phyloP scores from a whole-genome alignment of 345 rosid species.

The Laguncularia racemosa region DNA sequence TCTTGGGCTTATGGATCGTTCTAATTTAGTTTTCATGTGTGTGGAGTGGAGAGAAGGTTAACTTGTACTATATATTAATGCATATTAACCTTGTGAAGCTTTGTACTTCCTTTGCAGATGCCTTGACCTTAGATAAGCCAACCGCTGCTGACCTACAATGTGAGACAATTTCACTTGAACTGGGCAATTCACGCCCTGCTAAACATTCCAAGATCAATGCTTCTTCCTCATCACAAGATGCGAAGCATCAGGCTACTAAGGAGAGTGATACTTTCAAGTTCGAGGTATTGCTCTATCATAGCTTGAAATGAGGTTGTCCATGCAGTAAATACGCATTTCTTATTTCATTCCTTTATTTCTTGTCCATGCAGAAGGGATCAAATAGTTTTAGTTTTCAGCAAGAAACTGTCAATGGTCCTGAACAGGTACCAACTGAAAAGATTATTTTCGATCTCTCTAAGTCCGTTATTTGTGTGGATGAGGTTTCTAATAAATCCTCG shows the following conservation, averaged over 20 bases:
- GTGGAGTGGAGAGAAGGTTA: too few species aligned
- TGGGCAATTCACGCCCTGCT: conserved; percentile 6
- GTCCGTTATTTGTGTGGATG: conserved; percentile 11
- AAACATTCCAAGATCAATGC: conserved; percentile 6
- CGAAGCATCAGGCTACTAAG: conserved; percentile 5
- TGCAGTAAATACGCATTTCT: not conserved
- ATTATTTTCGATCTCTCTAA: conserved; percentile 18
- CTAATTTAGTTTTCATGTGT: too few species aligned
- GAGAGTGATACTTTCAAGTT: conserved; percentile 14
- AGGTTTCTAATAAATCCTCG: conserved; percentile 13
- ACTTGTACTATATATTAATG: not conserved
- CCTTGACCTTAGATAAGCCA: conserved; percentile 10
- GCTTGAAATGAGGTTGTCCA: not conserved
- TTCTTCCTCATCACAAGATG: conserved; percentile 7
- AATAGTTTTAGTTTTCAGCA: conserved; percentile 6
- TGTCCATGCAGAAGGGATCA: conserved; percentile 1
- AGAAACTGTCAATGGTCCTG: not conserved
- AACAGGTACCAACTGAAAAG: conserved; percentile 15
- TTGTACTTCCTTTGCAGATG: conserved; percentile 9
- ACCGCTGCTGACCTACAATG: not conserved
- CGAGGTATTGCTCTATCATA: conserved; percentile 13
- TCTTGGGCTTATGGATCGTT: too few species aligned
- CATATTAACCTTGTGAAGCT: not conserved
- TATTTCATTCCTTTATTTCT: conserved; percentile 1
- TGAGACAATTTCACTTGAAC: conserved; percentile 3